Evolutionary conservation across 305 asterid genomes (phyloP).

Genomic region (Fraxinus floribunda): DNA sequence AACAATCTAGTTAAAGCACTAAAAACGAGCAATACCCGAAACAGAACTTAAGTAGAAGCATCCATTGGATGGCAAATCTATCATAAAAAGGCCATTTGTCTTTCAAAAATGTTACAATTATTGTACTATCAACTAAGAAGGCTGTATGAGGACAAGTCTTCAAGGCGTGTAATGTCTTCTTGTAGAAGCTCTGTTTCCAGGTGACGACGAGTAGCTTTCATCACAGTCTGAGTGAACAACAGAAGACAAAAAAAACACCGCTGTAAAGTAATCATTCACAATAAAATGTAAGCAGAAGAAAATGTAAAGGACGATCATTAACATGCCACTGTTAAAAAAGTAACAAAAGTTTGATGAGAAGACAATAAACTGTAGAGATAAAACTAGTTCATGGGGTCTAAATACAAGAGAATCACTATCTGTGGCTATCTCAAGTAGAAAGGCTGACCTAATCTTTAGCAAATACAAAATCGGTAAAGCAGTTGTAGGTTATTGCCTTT

Average conservation of each 20-base stretch:
- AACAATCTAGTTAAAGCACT: conserved; percentile 23
- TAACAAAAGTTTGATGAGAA: not conserved
- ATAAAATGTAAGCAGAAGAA: not conserved
- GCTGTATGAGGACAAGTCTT: conserved; percentile 83
- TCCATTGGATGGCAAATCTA: conserved; percentile 16
- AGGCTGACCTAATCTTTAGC: not conserved
- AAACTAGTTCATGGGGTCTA: not conserved
- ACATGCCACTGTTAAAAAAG: not conserved
- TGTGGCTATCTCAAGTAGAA: not conserved
- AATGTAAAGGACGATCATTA: not conserved
- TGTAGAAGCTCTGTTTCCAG: conserved; percentile 90
- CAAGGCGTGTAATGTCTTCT: conserved; percentile 75
- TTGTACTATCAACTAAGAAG: conserved; percentile 58
- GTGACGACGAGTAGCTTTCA: conserved; percentile 97
- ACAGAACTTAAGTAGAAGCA: not conserved
- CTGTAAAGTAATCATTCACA: not conserved
- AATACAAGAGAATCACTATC: not conserved
- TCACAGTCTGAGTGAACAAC: conserved; percentile 60
- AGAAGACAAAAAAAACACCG: not conserved
- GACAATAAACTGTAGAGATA: not conserved
- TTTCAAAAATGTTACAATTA: conserved; percentile 12
- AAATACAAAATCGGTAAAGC: not conserved
- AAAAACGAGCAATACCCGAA: not conserved
- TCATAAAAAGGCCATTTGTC: conserved; percentile 13
- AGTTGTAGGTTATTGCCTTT: not conserved